Base-by-base conservation (phyloP, 305 asterid genomes). In the Ilex paraguariensis region DNA sequence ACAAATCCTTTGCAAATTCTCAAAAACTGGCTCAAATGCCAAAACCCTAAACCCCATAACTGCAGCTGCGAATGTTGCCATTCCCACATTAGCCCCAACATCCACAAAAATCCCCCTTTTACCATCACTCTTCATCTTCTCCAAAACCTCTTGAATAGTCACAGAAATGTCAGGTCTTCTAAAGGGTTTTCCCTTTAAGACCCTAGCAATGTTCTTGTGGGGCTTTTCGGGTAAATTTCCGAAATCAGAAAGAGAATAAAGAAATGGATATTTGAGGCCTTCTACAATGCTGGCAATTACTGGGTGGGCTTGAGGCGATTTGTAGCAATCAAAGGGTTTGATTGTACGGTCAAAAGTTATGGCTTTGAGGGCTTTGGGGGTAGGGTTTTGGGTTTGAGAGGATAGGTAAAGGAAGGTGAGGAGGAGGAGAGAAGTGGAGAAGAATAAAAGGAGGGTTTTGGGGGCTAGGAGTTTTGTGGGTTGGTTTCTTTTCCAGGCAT, bases 51-150 rank as follows among this genome's bases (percentile, higher is more conserved):
- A 90, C 56, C 98, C 98, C 98, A 87, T 93, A 0, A 84, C 92
- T 45, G 97, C 97, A 10, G 97, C 98, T 0, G 97, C 98, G 67
- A 90, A 90, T 61, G 75, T 85, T 5, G 98, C 98, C 98, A 93
- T 90, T 44, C 98, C 98, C 33, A 93, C 98, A 83, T 93, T 93
- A 15, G 97, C 97, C 32, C 99, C 99, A 54, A 93, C 95, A 70
- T 93, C 99, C 31, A 93, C 84, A 60, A 93, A 76, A 56, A 84
- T 58, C 63, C 96, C 99, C 21, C 63, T 59, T 46, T 66, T 69
- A 16, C 80, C 75, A 33, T 71, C 76, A 3, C 54, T 65, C 57
- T 66, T 84, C 88, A 77, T 64, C 75, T 70, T 79, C 76, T 75
- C 95, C 81, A 86, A 61, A 54, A 87, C 57, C 52, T 81, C 95